Evolutionary conservation across 768 basidiomycete species (phyloP), one percentile per base, ranked within the genome.

Genomic region (Suillus cothurnatus): DNA sequence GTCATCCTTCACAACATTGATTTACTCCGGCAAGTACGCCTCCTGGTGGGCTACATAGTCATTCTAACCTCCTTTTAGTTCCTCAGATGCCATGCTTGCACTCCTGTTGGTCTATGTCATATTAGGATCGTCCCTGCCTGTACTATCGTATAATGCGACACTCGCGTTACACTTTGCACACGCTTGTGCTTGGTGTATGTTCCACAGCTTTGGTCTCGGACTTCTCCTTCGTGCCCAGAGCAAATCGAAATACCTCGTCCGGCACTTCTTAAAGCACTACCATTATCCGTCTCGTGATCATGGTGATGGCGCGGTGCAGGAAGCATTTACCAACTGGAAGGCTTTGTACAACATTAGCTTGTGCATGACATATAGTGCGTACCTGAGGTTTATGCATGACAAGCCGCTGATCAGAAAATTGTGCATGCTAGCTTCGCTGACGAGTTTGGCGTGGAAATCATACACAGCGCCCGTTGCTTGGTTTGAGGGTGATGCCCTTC

Each of bases 321-420:
- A 99, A 73, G 94, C 97, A 0, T 99, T 98, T 71, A 83, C 86
- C 32, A 98, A 97, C 76, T 99, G 96, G 95, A 98, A 98, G 77
- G 83, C 83, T 6, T 83, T 94, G 32, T 99, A 96, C 75, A 99
- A 98, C 76, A 76, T 95, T 76, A 95, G 92, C 76, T 82, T 96
- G 83, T 90, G 89, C 76, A 97, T 98, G 95, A 96, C 92, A 5
- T 98, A 96, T 75, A 89, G 95, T 96, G 65, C 23, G 83, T 78
- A 43, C n/a, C 12, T 12, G 15, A 4, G 1, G 7, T 19, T 26
- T 6, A 55, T 43, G 59, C 62, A 66, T 39, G 28, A 17, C 19
- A 9, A 47, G 17, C 6, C 6, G 15, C 28, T 34, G 21, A 64
- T 56, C 11, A 3, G 64, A 41, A 15, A 7, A 14, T 47, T 47